These are phyloP conservation scores for Cubamyces lactineus DNA, from an alignment of 768 basidiomycete species.

Conservation along the genomic window DNA sequence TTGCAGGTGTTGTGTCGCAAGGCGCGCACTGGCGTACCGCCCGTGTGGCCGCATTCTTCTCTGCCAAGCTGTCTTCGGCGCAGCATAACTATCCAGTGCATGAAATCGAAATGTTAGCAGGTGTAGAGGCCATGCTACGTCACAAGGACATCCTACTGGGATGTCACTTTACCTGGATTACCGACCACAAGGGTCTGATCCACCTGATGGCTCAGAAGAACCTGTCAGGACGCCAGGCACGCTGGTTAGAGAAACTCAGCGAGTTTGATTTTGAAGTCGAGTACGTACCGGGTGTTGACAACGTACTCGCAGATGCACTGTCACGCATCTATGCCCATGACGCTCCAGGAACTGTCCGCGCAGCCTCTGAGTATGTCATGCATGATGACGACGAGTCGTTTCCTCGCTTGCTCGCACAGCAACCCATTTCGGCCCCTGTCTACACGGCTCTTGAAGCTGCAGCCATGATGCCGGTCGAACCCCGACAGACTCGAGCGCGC, in stretches of 20 bases:
- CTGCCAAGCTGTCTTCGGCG: conserved; percentile 30
- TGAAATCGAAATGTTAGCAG: conserved; percentile 40
- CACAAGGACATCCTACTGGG: conserved; percentile 31
- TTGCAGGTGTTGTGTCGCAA: conserved; percentile 25
- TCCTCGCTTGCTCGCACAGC: too few relatives aligned
- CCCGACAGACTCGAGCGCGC: too few relatives aligned
- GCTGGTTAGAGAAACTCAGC: conserved; percentile 21
- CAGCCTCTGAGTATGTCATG: conserved; percentile 12
- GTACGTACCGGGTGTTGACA: conserved; percentile 34
- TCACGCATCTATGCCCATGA: conserved; percentile 26
- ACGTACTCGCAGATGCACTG: conserved; percentile 31
- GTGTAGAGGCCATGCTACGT: conserved; percentile 41
- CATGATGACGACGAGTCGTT: too few relatives aligned
- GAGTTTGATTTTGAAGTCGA: conserved; percentile 36
- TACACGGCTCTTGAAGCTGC: too few relatives aligned
- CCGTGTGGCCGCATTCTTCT: conserved; percentile 31
- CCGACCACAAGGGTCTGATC: conserved; percentile 33
- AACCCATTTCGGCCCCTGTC: too few relatives aligned
- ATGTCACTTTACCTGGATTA: conserved; percentile 22
- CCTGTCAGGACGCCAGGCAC: conserved; percentile 19
- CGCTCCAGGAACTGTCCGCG: conserved; percentile 14
- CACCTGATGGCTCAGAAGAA: conserved; percentile 27
- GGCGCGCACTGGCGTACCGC: conserved; percentile 21
- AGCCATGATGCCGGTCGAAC: too few relatives aligned
- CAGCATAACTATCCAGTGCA: conserved; percentile 41